Percentiles rank a stretch among this genome's conserved stretches.
Evolutionary conservation across 2,329 filamentous ascomycete genomes (phyloP).

Genomic region (Endoconidiophora laricicola): DNA sequence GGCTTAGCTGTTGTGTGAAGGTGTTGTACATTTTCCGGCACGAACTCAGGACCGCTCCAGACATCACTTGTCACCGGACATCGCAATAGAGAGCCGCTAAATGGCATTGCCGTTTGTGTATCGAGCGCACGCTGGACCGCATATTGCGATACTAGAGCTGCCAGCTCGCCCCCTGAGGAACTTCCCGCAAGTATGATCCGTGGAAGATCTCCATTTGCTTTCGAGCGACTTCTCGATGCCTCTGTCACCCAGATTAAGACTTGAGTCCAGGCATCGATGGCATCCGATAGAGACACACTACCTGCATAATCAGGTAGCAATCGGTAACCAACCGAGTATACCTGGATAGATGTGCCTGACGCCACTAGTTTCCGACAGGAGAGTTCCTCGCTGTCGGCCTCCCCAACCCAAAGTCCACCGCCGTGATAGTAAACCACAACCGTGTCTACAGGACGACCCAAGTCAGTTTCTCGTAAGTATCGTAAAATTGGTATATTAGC

Average conservation of each 20-base stretch:
- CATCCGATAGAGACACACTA: constrained; percentile 26
- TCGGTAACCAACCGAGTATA: constrained; percentile 32
- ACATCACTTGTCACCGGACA: constrained; percentile 32
- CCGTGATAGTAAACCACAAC: constrained; percentile 32
- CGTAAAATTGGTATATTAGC: constrained; percentile 23
- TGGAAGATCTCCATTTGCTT: constrained; percentile 1
- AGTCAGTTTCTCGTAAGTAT: constrained; percentile 17
- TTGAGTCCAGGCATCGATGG: constrained; percentile 22
- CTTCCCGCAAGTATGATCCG: constrained; percentile 26
- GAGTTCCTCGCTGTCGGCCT: constrained; percentile 32
- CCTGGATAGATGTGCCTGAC: constrained; percentile 14
- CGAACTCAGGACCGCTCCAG: constrained; percentile 21
- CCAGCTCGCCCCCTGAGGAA: constrained; percentile 32
- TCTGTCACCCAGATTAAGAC: constrained; percentile 8
- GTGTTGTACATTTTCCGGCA: constrained; percentile 22
- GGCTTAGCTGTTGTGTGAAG: constrained; percentile 25
- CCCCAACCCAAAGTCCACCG: constrained; percentile 30
- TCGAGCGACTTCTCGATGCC: neutral
- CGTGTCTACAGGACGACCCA: constrained; percentile 13
- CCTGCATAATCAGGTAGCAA: constrained; percentile 26
- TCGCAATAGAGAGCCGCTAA: constrained; percentile 26
- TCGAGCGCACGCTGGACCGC: constrained; percentile 17
- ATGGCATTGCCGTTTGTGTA: neutral
- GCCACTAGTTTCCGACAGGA: constrained; percentile 26
- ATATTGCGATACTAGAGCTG: constrained; percentile 26